Percentiles rank a stretch among this genome's conserved stretches.
These are phyloP conservation scores for Ilyonectria mors-panacis DNA, from an alignment of 2,329 filamentous ascomycete species.

Conservation along the genomic window DNA sequence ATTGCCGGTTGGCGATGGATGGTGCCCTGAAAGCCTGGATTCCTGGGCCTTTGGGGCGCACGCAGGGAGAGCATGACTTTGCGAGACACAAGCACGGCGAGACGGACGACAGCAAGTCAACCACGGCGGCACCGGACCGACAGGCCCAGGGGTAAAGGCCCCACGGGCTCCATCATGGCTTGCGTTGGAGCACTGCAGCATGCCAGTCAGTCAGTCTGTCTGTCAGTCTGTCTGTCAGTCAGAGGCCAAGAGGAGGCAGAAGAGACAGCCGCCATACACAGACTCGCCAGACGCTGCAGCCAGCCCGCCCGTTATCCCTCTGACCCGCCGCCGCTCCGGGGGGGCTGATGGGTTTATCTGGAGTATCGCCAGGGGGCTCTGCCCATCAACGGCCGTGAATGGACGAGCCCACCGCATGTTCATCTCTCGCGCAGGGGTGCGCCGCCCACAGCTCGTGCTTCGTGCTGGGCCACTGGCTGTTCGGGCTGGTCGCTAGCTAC, in stretches of 20 bases:
- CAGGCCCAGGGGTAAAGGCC: neutral
- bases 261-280: neutral
- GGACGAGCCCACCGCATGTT: conserved; percentile 25
- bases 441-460: neutral
- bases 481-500: neutral
- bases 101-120: neutral
- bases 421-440: conserved; percentile 32
- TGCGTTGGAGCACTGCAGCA: conserved; percentile 8
- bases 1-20: no score
- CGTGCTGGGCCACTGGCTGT: neutral
- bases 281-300: neutral
- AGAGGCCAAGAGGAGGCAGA: neutral
- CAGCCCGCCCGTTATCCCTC: neutral
- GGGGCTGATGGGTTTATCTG: conserved; percentile 4
- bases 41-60: neutral
- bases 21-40: neutral
- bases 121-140: neutral
- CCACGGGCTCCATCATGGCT: conserved; percentile 30
- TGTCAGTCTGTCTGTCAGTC: neutral
- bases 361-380: conserved; percentile 28
- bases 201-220: conserved; percentile 27
- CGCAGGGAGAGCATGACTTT: neutral
- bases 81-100: neutral
- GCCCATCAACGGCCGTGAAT: conserved; percentile 27
- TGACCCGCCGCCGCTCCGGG: conserved; percentile 2